Conservation (phyloP, 164 flowering plant genomes). For the Macadamia integrifolia region DNA sequence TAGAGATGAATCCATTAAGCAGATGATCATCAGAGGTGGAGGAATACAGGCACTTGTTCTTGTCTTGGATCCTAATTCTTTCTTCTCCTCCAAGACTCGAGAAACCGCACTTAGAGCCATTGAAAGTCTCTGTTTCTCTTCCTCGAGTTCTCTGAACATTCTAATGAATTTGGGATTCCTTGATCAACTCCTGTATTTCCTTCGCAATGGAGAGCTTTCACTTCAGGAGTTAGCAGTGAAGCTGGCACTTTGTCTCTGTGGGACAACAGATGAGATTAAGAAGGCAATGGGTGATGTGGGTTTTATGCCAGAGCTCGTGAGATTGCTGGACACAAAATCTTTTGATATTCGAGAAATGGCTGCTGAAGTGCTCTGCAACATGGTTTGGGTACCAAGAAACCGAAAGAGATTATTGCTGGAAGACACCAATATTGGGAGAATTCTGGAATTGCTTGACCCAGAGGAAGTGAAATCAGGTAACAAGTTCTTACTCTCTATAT, state of each 20-base stretch:
- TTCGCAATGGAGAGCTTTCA: slow-evolving; percentile 52
- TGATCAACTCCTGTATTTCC: slow-evolving; percentile 43
- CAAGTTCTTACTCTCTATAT: slow-evolving; percentile 53
- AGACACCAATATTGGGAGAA: slow-evolving; percentile 35
- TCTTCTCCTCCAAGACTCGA: slow-evolving; percentile 40
- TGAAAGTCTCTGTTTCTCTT: slow-evolving; percentile 50
- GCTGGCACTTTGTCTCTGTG: slow-evolving; percentile 43
- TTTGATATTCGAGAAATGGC: slow-evolving; percentile 71
- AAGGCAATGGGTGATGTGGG: slow-evolving; percentile 77
- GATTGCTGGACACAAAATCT: slow-evolving; percentile 63
- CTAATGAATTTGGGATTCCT: slow-evolving; percentile 48
- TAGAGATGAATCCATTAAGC: slow-evolving; percentile 43
- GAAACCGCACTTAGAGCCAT: slow-evolving; percentile 57
- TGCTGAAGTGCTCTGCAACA: slow-evolving; percentile 50
- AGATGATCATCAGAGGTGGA: slow-evolving; percentile 46
- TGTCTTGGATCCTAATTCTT: slow-evolving; percentile 43
- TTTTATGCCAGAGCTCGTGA: slow-evolving; percentile 66
- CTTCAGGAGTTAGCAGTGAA: slow-evolving; percentile 69
- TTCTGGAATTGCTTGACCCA: slow-evolving; percentile 60
- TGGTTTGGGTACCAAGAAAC: slow-evolving; percentile 58
- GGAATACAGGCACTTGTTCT: slow-evolving; percentile 49
- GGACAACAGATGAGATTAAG: slow-evolving; percentile 59
- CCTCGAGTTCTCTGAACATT: slow-evolving; percentile 20
- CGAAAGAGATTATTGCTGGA: slow-evolving; percentile 55
- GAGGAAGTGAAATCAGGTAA: slow-evolving; percentile 51